A percentile compares a stretch with the other conserved stretches of the same genome.
Conservation (phyloP, 345 rosid species). For the Moricandia arvensis region DNA sequence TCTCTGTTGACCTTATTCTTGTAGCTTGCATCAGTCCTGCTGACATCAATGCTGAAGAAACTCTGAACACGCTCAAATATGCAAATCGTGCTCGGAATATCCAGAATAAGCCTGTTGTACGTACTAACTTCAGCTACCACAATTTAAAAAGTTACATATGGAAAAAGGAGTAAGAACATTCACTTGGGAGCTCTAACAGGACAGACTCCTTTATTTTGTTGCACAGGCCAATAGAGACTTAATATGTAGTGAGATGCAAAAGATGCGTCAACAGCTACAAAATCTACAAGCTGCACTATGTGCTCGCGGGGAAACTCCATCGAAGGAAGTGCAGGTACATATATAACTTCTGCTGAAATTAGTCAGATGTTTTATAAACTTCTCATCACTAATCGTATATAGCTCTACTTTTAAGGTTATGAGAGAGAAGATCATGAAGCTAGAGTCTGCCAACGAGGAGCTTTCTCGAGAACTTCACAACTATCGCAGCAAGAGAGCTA, state of each 20-base stretch:
- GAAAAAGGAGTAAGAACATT: neutral
- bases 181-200: conserved; percentile 5
- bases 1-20: conserved; percentile 12
- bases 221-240: conserved; percentile 70
- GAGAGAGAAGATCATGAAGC: conserved; percentile 60
- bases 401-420: conserved; percentile 45
- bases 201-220: conserved; percentile 15
- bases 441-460: conserved; percentile 66
- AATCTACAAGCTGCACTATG: conserved; percentile 65
- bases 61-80: conserved; percentile 72
- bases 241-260: conserved; percentile 65
- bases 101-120: conserved; percentile 81
- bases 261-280: conserved; percentile 68
- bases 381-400: conserved; percentile 7
- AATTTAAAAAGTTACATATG: neutral
- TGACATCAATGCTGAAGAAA: conserved; percentile 80
- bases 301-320: conserved; percentile 52
- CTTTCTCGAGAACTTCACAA: conserved; percentile 73
- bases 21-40: conserved; percentile 87
- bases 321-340: conserved; percentile 59
- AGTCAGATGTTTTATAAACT: neutral
- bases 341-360: conserved; percentile 15
- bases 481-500: conserved; percentile 57
- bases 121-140: conserved; percentile 22
- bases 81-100: conserved; percentile 91